Conservation (phyloP, 2,329 filamentous ascomycete species). For the Pseudonectria buxi region DNA sequence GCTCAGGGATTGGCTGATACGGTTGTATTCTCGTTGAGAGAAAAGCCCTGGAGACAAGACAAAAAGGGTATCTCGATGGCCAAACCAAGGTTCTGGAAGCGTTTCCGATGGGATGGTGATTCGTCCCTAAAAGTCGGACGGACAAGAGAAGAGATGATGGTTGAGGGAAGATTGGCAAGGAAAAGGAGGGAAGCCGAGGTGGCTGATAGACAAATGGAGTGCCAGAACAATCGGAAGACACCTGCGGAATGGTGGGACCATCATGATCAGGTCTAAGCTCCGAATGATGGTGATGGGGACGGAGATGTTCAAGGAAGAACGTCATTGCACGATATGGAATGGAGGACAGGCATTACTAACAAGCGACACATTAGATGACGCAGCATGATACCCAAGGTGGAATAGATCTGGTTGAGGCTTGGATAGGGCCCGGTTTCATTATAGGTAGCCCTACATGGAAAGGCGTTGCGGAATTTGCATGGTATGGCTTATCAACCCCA, state of each 20-base stretch:
- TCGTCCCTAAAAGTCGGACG: constrained; percentile 29
- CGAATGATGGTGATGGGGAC: background rate
- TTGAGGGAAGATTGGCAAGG: constrained; percentile 43
- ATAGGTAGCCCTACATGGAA: constrained; percentile 8
- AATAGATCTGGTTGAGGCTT: background rate
- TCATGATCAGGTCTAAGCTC: constrained; percentile 7
- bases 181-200: constrained; percentile 42
- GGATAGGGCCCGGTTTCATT: background rate
- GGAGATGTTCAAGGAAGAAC: background rate
- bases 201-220: constrained; percentile 26
- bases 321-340: background rate
- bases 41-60: constrained; percentile 57
- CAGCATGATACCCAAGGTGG: constrained; percentile 14
- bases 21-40: constrained; percentile 59
- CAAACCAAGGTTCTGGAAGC: constrained; percentile 10
- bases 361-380: background rate
- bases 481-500: too few relatives aligned
- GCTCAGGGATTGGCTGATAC: constrained; percentile 64
- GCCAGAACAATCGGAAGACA: constrained; percentile 7
- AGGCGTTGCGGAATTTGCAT: constrained; percentile 11
- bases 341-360: background rate
- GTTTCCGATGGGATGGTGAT: constrained; percentile 5
- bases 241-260: constrained; percentile 26
- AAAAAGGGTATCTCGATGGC: constrained; percentile 8
- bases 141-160: constrained; percentile 45